Base-by-base conservation (phyloP, 2,329 filamentous ascomycete species). In the Cytospora chrysosperma region DNA sequence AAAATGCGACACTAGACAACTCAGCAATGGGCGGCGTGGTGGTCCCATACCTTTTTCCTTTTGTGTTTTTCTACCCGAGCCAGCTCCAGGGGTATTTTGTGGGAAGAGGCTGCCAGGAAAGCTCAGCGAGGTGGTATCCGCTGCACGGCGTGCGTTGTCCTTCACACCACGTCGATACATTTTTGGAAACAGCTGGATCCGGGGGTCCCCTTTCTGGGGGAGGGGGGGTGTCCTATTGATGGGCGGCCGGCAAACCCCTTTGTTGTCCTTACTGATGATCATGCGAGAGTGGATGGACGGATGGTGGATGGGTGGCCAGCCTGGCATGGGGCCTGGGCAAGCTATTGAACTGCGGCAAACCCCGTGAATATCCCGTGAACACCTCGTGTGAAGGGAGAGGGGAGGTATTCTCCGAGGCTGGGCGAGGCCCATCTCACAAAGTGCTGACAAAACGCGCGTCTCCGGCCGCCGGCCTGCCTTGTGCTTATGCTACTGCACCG, bases 81-180 rank as follows among this genome's bases (percentile, higher is more conserved):
- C 37, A 49, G 58, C 58, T 61, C 58, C 58, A 61, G 51, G 58
- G 58, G 58, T 49, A 24, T 61, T 61, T 50, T 53, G 58, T 61
- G 58, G 58, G 58, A 51, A 49, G 49, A 37, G 51, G 58, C 51
- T 52, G 58, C 43, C 58, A 61, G 52, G 53, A 51, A 61, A 54
- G 27, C 58, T 61, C 51, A 61, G 26, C 58, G 58, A 61, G 51
- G 58, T 61, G 21, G 58, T 61, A 61, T 61, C 54, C 47, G 58
- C 58, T 51, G 58, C 58, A 61, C 51, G 58, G 54, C 51, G 58
- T 61, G 58, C 58, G 58, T 61, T 61, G 58, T 61, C 58, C 58
- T 61, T 52, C 58, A 61, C 58, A 61, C 58, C 51, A 61, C 47
- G 32, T 55, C 26, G 27, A 32, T 55, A 24, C 37, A 53, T 21